Conservation (phyloP, 768 basidiomycete genomes). For the Hortiboletus flavorubellus region DNA sequence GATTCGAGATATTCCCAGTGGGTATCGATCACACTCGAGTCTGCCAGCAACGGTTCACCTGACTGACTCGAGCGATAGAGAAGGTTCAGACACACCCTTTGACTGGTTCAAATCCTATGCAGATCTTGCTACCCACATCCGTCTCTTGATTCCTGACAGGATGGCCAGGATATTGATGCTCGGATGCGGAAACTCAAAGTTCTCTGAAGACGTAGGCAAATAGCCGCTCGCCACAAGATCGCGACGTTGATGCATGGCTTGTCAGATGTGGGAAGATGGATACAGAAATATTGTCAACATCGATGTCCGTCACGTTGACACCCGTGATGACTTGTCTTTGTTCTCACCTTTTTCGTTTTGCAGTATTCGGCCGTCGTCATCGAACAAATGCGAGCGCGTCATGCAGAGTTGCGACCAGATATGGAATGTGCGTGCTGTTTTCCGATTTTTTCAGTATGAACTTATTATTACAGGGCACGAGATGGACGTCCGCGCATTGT, state of each 20-base stretch:
- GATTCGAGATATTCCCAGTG: slow-evolving; percentile 67
- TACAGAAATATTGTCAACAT: slow-evolving; percentile 77
- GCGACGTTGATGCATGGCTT: slow-evolving; percentile 4
- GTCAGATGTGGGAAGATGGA: slow-evolving; percentile 83
- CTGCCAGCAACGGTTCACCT: background rate
- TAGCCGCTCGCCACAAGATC: background rate
- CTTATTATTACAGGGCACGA: slow-evolving; percentile 56
- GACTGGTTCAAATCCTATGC: slow-evolving; percentile 88
- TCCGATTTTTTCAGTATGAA: too few relatives aligned
- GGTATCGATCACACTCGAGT: slow-evolving; percentile 19
- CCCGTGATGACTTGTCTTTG: background rate
- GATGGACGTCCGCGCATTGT: slow-evolving; percentile 75
- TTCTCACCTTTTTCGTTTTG: background rate
- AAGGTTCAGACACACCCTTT: slow-evolving; percentile 55
- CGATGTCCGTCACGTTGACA: slow-evolving; percentile 49
- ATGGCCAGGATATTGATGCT: slow-evolving; percentile 68
- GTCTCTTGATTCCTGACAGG: slow-evolving; percentile 60
- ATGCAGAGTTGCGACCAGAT: slow-evolving; percentile 47
- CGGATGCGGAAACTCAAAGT: slow-evolving; percentile 79
- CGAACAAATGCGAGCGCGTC: slow-evolving; percentile 63
- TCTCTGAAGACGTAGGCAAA: slow-evolving; percentile 65
- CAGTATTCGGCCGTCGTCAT: slow-evolving; percentile 78
- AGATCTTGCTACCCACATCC: slow-evolving; percentile 63
- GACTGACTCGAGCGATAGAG: slow-evolving; percentile 37
- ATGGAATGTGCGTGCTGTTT: slow-evolving; percentile 60